A percentile compares a stretch with the other conserved stretches of the same genome.
Evolutionary conservation across 768 basidiomycete genomes (phyloP).

Genomic region (Suillus variegatus): DNA sequence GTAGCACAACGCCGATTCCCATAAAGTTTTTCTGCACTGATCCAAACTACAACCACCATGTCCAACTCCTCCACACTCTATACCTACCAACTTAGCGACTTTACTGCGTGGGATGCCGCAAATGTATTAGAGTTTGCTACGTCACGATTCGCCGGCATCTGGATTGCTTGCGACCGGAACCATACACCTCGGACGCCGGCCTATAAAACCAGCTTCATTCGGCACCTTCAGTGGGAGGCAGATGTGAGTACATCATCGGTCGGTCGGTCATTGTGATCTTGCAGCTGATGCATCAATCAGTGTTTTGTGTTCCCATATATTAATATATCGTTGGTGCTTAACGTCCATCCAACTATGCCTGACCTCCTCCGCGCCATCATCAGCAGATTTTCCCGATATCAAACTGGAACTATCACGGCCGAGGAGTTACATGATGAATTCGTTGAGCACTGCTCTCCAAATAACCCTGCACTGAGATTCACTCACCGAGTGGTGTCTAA

Average conservation of each 20-base stretch:
- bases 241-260: not conserved
- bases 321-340: accelerated
- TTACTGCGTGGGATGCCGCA: not conserved
- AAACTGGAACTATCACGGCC: accelerated
- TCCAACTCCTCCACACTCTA: not conserved
- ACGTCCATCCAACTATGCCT: not conserved
- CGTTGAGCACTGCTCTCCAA: not conserved
- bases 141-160: not conserved
- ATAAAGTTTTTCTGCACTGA: no score
- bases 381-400: accelerated
- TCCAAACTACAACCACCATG: not conserved
- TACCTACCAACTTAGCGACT: accelerated
- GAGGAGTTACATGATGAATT: not conserved
- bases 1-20: no score
- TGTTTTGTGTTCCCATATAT: not conserved
- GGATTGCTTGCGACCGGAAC: not conserved
- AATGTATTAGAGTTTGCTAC: not conserved
- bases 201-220: not conserved
- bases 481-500: accelerated
- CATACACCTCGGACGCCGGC: not conserved
- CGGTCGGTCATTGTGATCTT: not conserved
- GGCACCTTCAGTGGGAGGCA: not conserved
- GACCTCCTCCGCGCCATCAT: not conserved
- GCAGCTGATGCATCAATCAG: not conserved
- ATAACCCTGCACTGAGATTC: not conserved